Evolutionary conservation across 164 flowering plant genomes (phyloP), one percentile per base, ranked within the genome.

Genomic region (Piper betle): DNA sequence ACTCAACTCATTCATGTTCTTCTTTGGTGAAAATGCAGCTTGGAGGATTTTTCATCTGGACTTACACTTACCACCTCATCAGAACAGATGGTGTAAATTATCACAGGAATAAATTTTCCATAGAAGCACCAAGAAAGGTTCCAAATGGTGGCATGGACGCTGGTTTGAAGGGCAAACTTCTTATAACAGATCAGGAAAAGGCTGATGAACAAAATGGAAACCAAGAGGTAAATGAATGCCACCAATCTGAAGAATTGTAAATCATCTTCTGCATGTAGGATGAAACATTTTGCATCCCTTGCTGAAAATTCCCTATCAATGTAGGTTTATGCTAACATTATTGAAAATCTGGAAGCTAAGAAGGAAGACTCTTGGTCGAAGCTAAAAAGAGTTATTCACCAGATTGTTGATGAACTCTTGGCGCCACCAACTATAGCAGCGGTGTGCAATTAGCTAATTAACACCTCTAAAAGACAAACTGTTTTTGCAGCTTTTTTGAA

Each of bases 11-110:
- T 46, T 58, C 16, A 39, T 12, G 3, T 38, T 55, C 20, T 41
- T 4, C 16, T 54, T 58, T 52, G n/a, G 39, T 62, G 38, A 16
- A 39, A 41, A 40, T 75, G 76, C 84, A 93, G 99, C 80, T 90
- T 56, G 97, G 97, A 1, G 86, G 91, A 41, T 79, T 90, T 79
- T 93, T 41, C 87, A 86, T 90, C 54, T 93, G 99, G 99, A 80
- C 99, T 16, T 73, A 81, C 68, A 80, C 86, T 42, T 90, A 77
- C 76, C 86, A 90, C 39, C 74, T 90, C 42, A 59, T 93, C 46
- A 68, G 74, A 74, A 64, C 69, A 39, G 80, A 93, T 0, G 62
- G 84, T 1, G 37, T 53, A 8, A 66, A 57, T 53, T 70, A 66
- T 57, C 71, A 71, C 61, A 80, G 74, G 48, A 63, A 74, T 53